Base-by-base conservation (phyloP, 352 stramenopile species). In the Pythium insidiosum region DNA sequence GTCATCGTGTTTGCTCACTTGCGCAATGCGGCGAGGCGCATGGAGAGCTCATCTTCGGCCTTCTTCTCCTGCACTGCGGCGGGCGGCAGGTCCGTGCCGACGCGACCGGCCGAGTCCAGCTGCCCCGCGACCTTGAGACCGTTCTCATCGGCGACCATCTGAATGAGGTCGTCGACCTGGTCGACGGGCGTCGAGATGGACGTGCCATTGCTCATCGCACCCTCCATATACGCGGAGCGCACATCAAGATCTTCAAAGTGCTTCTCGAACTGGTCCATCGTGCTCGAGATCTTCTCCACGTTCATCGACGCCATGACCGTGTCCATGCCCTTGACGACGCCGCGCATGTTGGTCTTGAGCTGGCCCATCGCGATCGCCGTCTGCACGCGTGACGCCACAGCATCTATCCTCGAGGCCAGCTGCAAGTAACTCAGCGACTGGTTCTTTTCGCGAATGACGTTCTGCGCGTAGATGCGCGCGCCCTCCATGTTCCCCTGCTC, bases 181-280 rank as follows among this genome's bases (percentile, higher is more conserved):
- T 98, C 93, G 19, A 93, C 91, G n/a, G 96, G 96, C 26, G 95
- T 99, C 15, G 85, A 85, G 43, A 94, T 88, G 23, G 94, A 91
- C 25, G 94, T 98, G 30, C 88, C 96, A 43, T 84, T 94, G 78
- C 88, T 96, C 88, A 99, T 99, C 43, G 95, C 87, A 41, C 89
- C 77, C 50, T 98, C 95, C 96, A 99, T 99, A 70, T 98, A 99
- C 28, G 89, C 92, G 6, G 92, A 80, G 34, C 96, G 95, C 29
- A 99, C 95, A 68, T 99, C 96, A 68, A 99, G 90, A 68, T 98
- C 93, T 60, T 99, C 96, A 74, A 99, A 99, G 70, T 99, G 95
- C 60, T 96, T 81, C 64, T 99, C 96, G 61, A 99, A 99, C 65
- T 98, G 91, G 53, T 99, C 95, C 94, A 98, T 98, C 4, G 88